Evolutionary conservation across 805 yeast species (phyloP), one percentile per base, ranked within the genome.

Genomic region (Kurtzmaniella cleridarum): DNA sequence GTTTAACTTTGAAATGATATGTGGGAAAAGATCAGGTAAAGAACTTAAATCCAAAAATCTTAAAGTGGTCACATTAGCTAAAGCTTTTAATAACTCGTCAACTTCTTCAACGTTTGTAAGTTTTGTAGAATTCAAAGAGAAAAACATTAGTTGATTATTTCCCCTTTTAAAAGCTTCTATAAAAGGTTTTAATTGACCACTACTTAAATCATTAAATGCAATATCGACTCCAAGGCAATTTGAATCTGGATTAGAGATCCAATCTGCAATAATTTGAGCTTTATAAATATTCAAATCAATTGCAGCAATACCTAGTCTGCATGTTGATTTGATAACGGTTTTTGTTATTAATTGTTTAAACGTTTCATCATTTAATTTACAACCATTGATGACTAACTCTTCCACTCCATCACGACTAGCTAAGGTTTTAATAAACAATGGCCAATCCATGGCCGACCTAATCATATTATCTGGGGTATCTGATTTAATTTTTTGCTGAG

Each of bases 351-450:
- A 58, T 7, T 58, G 54, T 27, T 56, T 49, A 43, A 75, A 75
- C 27, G 60, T 65, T 2, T 54, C 57, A 42, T 69, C 72, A 2
- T 65, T 51, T 32, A 76, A 51, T 45, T 72, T 71, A 50, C 80
- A 76, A 1, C 82, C 81, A 46, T 76, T 75, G 36, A 76, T 67
- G 12, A 76, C 81, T 41, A 76, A 60, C 46, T 76, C 82, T 50
- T 75, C 80, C 27, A 76, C 73, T 0, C 82, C 81, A 5, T 77
- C 76, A 41, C 79, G 55, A 12, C 49, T 12, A 1, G 58, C 51
- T n/a, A 76, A 40, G 1, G 75, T 47, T 20, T 65, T 57, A 24
- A 69, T 66, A 44, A 76, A 70, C 33, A 75, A 45, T 33, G 66
- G 62, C 82, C 82, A 76, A 50, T 76, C 66, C 77, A 76, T 71